Evolutionary conservation across 1,139 yeast genomes (phyloP).

Genomic region (Debaryomyces psychrophilus): DNA sequence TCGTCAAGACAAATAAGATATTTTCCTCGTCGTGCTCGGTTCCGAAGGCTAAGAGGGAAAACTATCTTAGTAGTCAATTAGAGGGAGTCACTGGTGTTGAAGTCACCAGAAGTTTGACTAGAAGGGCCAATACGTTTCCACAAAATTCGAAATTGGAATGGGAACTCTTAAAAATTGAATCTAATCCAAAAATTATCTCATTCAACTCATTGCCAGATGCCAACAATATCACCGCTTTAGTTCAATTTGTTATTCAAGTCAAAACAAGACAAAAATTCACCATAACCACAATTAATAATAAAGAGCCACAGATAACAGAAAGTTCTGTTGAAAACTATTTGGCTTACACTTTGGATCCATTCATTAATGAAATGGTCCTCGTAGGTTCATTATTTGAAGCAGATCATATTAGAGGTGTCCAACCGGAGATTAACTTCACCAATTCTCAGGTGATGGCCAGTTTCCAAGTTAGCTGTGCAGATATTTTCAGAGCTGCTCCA

Average conservation of each 20-base stretch:
- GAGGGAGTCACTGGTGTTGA: slow-evolving; percentile 38
- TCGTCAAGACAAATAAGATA: slow-evolving; percentile 45
- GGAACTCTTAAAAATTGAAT: slow-evolving; percentile 72
- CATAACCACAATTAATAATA: slow-evolving; percentile 45
- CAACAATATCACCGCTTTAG: slow-evolving; percentile 65
- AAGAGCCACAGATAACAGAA: slow-evolving; percentile 40
- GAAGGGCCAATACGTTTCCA: slow-evolving; percentile 53
- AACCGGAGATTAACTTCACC: slow-evolving; percentile 32
- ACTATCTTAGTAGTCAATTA: slow-evolving; percentile 35
- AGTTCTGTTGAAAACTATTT: slow-evolving; percentile 71
- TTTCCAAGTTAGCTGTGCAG: slow-evolving; percentile 32
- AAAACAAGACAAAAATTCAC: slow-evolving; percentile 73
- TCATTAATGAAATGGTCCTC: slow-evolving; percentile 62
- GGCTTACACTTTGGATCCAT: slow-evolving; percentile 77
- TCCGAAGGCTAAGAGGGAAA: slow-evolving; percentile 29
- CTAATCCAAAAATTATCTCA: slow-evolving; percentile 70
- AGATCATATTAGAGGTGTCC: slow-evolving; percentile 42
- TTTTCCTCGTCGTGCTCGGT: slow-evolving; percentile 48
- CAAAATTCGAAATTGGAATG: slow-evolving; percentile 62
- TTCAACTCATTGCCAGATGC: slow-evolving; percentile 65
- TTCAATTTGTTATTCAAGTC: slow-evolving; percentile 78
- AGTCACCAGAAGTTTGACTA: slow-evolving; percentile 34
- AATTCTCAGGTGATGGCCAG: slow-evolving; percentile 29
- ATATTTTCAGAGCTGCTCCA: slow-evolving; percentile 31
- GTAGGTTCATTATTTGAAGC: slow-evolving; percentile 85